Base-by-base conservation (phyloP, 176 grass and related monocot species). In the Saccharum spontaneum region DNA sequence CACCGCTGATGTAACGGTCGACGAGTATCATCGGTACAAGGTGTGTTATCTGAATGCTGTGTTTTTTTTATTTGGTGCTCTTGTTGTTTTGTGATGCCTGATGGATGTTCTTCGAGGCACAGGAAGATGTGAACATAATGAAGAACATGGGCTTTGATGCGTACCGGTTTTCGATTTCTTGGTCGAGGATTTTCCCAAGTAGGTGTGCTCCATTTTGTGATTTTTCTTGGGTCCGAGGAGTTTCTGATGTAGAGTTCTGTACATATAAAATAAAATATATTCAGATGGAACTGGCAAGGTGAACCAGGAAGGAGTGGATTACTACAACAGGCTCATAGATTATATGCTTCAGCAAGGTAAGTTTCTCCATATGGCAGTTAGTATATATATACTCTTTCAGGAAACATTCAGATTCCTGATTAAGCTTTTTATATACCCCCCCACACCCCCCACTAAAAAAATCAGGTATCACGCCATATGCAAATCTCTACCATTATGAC, bases 401-500 rank as follows among this genome's bases (percentile, higher is more conserved):
- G 0, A 50, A 71, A 12, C 18, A 15, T 8, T 83, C 66, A 72
- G 31, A 67, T 33, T 20, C 26, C 24, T 33, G 14, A 16, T 44
- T 2, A 24, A 62, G 0, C n/a, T 61, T 57, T 61, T 24, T 24
- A 28, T 28, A 23, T 23, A 24, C 28, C 0, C 2, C 7, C 9
- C 7, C 10, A 24, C 28, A 28, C 2, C 7, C 9, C 7, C 10
- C 9, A 61, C 5, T 9, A 20, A 69, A 41, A n/a, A 23, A 79
- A 50, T 36, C 74, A 98, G 95, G 91, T 40, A 90, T 98, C 24
- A 76, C 87, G 14, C 95, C 93, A 0, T 98, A 98, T 71, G 93
- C 89, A 73, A 98, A 98, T 86, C 89, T 98, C 38, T 98, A 98
- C 41, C 95, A 98, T 87, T 98, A 98, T 71, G 95, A 98, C 52